Conservation (phyloP, 495 filamentous ascomycete species). For the Glonium stellatum region DNA sequence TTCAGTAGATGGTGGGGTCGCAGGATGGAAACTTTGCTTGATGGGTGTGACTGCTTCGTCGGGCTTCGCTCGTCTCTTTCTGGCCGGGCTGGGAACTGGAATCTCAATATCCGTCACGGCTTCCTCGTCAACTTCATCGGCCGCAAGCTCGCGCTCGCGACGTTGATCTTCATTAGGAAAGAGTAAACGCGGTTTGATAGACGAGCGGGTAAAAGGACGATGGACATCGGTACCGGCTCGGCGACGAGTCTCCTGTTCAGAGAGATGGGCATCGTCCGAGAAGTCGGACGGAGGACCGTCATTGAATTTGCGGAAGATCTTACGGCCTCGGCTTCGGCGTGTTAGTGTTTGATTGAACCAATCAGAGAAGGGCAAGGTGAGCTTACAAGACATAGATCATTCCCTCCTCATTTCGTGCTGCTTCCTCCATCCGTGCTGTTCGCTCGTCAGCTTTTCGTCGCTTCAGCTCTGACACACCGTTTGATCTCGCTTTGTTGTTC, state of each 20-base stretch:
- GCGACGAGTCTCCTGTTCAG: constrained; percentile 46
- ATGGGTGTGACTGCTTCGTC: constrained; percentile 1
- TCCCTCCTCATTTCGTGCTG: constrained; percentile 63
- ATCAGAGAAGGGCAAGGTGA: neutral
- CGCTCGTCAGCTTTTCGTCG: constrained; percentile 12
- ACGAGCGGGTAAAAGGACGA: constrained; percentile 60
- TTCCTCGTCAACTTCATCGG: constrained; percentile 42
- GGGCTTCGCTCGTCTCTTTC: neutral
- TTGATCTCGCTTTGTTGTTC: constrained; percentile 35
- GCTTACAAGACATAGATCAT: constrained; percentile 85
- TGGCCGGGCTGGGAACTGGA: constrained; percentile 10
- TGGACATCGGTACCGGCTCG: constrained; percentile 26
- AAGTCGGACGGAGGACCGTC: constrained; percentile 34
- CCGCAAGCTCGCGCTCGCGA: constrained; percentile 30
- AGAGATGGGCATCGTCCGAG: constrained; percentile 40
- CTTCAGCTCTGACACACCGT: constrained; percentile 13
- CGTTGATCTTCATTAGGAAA: constrained; percentile 55
- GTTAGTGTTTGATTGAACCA: constrained; percentile 4
- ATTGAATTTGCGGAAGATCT: constrained; percentile 64
- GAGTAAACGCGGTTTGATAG: constrained; percentile 76
- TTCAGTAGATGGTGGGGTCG: constrained; percentile 23
- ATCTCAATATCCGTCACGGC: constrained; percentile 44
- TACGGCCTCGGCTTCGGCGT: constrained; percentile 73
- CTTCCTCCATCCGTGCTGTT: constrained; percentile 47
- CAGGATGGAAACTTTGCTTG: neutral